phyloP scores from a whole-genome alignment of 2,329 filamentous ascomycete genomes.

The Fusarium sp. region DNA sequence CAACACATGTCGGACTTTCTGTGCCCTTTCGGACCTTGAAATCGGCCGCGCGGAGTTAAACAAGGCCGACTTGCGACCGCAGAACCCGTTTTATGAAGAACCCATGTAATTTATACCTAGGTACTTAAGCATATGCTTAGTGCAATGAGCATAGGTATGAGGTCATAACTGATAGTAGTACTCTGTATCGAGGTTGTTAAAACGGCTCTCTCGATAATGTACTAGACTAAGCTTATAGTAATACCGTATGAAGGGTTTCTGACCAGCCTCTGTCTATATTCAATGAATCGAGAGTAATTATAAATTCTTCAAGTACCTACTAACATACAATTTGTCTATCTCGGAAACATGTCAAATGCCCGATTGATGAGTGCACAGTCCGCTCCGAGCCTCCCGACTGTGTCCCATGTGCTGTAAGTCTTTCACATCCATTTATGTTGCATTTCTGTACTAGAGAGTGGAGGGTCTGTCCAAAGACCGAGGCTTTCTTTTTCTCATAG shows the following conservation, averaged over 20 bases:
- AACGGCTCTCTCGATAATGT: neutral
- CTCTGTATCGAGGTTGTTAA: neutral
- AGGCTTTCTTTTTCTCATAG: neutral
- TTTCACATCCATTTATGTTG: neutral
- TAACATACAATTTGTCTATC: neutral
- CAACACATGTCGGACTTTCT: neutral
- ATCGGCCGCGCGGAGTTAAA: constrained; percentile 10
- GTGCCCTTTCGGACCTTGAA: neutral
- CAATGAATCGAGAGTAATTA: neutral
- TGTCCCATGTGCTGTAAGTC: constrained; percentile 1
- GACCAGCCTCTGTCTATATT: neutral
- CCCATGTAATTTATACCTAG: neutral
- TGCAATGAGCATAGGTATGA: constrained; percentile 10
- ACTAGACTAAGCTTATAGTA: neutral
- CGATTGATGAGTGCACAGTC: neutral
- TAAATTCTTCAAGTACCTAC: neutral
- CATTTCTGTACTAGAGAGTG: neutral
- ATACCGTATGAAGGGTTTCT: neutral
- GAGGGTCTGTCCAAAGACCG: neutral
- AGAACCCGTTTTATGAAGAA: constrained; percentile 5
- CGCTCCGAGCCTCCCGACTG: constrained; percentile 16
- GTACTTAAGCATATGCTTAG: neutral
- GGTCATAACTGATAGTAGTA: constrained; percentile 11
- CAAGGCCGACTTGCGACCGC: constrained; percentile 6
- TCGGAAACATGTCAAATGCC: neutral